These are phyloP conservation scores for Dictyostelium discoideum DNA, from an alignment of 78 protist species.

Conservation along the genomic window DNA sequence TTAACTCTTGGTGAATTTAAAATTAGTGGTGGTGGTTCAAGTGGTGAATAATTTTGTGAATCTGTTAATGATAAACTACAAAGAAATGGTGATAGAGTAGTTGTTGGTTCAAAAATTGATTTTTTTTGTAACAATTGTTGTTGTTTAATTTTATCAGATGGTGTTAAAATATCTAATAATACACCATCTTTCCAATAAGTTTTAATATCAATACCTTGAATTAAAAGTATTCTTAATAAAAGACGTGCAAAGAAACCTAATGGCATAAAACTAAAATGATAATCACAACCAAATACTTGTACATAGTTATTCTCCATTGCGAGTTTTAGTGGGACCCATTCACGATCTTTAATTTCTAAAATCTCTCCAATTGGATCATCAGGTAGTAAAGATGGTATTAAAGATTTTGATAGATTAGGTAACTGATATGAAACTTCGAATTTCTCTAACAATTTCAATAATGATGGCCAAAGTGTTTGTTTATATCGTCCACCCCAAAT, in stretches of 20 bases:
- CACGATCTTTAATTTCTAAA: neutral
- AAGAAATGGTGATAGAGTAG: neutral
- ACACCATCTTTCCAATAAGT: slow-evolving; percentile 78
- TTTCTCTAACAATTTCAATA: slow-evolving; percentile 65
- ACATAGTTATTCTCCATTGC: neutral
- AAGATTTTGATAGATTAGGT: neutral
- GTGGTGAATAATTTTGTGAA: neutral
- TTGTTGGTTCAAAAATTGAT: neutral
- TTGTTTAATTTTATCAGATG: slow-evolving; percentile 4
- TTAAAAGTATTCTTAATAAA: slow-evolving; percentile 27
- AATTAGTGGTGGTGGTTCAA: neutral
- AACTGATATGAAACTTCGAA: slow-evolving; percentile 80
- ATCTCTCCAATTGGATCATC: slow-evolving; percentile 69
- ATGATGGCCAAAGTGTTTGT: slow-evolving; percentile 48
- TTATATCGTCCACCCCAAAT: slow-evolving; percentile 79
- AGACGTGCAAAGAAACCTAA: slow-evolving; percentile 76
- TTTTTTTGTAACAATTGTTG: neutral
- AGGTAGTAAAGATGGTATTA: slow-evolving; percentile 65
- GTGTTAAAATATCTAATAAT: slow-evolving; percentile 18
- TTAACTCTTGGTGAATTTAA: neutral
- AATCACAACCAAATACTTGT: slow-evolving; percentile 64
- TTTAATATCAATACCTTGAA: slow-evolving; percentile 33
- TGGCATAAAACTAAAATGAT: slow-evolving; percentile 76
- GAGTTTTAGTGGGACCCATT: slow-evolving; percentile 13
- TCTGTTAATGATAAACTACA: neutral